Base-by-base conservation (phyloP, 1,139 yeast species). In the Diutina ranongensis region DNA sequence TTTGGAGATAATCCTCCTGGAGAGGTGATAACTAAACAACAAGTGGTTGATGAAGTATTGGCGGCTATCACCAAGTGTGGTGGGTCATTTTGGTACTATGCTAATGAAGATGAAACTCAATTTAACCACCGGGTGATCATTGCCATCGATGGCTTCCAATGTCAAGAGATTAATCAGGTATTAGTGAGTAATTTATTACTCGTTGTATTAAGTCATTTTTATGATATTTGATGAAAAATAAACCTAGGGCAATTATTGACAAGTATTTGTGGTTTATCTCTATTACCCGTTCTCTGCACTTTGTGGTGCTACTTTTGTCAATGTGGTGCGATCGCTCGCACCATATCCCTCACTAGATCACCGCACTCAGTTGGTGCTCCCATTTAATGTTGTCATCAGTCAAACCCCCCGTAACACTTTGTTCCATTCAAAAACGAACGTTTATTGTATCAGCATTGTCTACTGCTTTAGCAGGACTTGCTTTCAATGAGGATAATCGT, bases 401-500 rank as follows among this genome's bases (percentile, higher is more conserved):
- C 35, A 32, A 27, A 12, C n/a, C 35, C 35, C 15, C 16, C 16
- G 15, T 32, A 16, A 7, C 35, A 32, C 16, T n/a, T n/a, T 5
- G 35, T n/a, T n/a, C n/a, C n/a, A 25, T 4, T 32, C 20, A n/a
- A 4, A 27, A 15, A 9, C 32, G 42, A 7, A 5, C 20, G 12
- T 52, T 58, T 40, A 49, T 58, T 18, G 25, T 56, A 15, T 48
- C 56, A 22, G 52, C 57, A 1, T 49, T 57, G 3, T 52, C 55
- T 15, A 48, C 61, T 1, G 51, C 51, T 5, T 28, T 56, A 27
- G 56, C 57, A 3, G 52, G 57, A 3, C 33, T 58, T 34, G 46
- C 74, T 5, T 68, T 74, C 55, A 76, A 68, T 44, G 74, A 67
- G 46, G 70, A 71, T 47, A 76, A 78, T 38, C 56, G 66, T 20